Evolutionary conservation across 2,329 filamentous ascomycete species (phyloP).

Genomic region (Albifimbria verrucaria): DNA sequence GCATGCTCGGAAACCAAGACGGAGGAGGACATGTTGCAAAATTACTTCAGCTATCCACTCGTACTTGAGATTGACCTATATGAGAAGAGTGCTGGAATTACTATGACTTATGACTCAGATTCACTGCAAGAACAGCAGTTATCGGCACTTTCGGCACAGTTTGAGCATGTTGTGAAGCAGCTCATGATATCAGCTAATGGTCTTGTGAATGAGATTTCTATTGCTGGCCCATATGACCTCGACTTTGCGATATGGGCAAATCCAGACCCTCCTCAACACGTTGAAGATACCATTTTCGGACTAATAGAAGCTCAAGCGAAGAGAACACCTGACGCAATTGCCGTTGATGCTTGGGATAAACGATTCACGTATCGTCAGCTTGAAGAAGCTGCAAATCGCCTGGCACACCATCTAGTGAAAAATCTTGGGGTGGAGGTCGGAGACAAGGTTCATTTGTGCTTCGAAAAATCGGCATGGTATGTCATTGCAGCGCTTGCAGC

Average conservation of each 20-base stretch:
- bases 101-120: constrained; percentile 4
- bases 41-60: constrained; percentile 10
- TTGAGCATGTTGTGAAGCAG: constrained; percentile 11
- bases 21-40: constrained; percentile 1
- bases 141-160: constrained; percentile 7
- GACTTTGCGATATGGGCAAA: not conserved
- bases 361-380: too few relatives aligned
- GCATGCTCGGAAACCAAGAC: not conserved
- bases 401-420: too few relatives aligned
- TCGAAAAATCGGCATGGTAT: not conserved
- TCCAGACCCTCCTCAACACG: too few relatives aligned
- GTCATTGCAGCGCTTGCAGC: not conserved
- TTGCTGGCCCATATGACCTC: not conserved
- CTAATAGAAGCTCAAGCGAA: too few relatives aligned
- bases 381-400: too few relatives aligned
- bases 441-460: not conserved
- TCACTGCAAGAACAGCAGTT: not conserved
- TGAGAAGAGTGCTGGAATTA: not conserved
- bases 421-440: not conserved
- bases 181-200: constrained; percentile 11
- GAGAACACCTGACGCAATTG: too few relatives aligned
- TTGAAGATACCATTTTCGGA: too few relatives aligned
- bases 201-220: not conserved
- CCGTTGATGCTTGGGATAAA: too few relatives aligned
- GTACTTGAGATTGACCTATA: constrained; percentile 1